Evolutionary conservation across 345 rosid species (phyloP), one percentile per base, ranked within the genome.

Genomic region (Theobroma cacao): DNA sequence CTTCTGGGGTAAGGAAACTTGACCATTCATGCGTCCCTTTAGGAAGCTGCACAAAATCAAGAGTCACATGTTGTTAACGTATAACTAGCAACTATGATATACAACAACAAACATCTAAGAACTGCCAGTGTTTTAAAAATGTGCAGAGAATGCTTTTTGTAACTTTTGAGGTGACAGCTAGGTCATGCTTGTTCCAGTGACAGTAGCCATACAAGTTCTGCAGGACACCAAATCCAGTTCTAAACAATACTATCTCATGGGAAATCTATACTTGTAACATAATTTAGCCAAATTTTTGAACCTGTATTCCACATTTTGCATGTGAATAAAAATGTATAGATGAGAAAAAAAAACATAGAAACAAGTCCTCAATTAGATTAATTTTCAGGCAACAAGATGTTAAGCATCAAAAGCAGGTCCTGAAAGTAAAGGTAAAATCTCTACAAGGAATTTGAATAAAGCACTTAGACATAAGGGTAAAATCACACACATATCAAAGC

Each of bases 21-120:
- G 97, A 92, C 89, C 91, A 94, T 65, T 86, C 89, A 82, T 96
- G 99, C 12, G 99, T 94, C 56, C 98, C 98, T 82, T 88, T 88
- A 2, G 98, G 99, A 78, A 96, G 94, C 98, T 96, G 97, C 41
- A 72, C 2, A 30, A 36, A 38, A 72, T 63, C 77, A 0, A 72
- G 3, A 80, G 68, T 30, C 65, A 13, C 26, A 62, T 63, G 45
- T 31, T 24, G 8, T 14, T 3, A 53, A 4, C 8, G 7, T 7
- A 4, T 9, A 53, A 52, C n/a, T 6, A 34, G 62, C 9, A 5
- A 34, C 33, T 38, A 13, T 0, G 22, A 10, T 20, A 2, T 30
- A 36, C 7, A 31, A 1, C 24, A 36, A 73, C 2, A 14, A 1
- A 58, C 1, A 74, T 58, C 65, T 24, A 5, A 70, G 41, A 66